These are phyloP conservation scores for Erythrobasidium yunnanense DNA, from an alignment of 768 basidiomycete genomes.

Conservation along the genomic window DNA sequence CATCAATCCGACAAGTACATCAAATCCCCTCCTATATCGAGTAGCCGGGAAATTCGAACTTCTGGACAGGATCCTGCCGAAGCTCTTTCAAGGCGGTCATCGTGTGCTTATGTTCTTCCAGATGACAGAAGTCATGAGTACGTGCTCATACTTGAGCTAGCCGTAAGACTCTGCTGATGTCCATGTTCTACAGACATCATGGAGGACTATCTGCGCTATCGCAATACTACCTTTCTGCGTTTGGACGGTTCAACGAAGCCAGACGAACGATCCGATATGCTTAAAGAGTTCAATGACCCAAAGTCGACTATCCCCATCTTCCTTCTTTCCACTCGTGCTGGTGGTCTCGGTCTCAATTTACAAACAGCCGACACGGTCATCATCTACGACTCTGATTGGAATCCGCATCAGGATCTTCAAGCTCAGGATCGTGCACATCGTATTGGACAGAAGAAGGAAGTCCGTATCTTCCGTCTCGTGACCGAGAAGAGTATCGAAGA, in stretches of 20 bases:
- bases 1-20: slow-evolving; percentile 72
- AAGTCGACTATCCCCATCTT: slow-evolving; percentile 53
- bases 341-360: slow-evolving; percentile 77
- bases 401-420: slow-evolving; percentile 97
- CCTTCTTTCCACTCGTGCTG: slow-evolving; percentile 67
- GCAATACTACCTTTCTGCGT: slow-evolving; percentile 77
- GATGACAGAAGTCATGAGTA: slow-evolving; percentile 90
- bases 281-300: slow-evolving; percentile 77
- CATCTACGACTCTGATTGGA: slow-evolving; percentile 59
- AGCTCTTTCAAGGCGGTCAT: slow-evolving; percentile 84
- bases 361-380: slow-evolving; percentile 94
- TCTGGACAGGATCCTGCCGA: slow-evolving; percentile 79
- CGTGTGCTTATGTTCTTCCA: slow-evolving; percentile 99
- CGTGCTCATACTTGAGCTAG: slow-evolving; percentile 53
- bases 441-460: slow-evolving; percentile 97
- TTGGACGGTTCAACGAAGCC: slow-evolving; percentile 82
- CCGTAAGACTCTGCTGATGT: slow-evolving; percentile 58
- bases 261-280: slow-evolving; percentile 68
- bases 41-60: slow-evolving; percentile 89
- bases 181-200: slow-evolving; percentile 64
- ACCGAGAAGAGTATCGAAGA: slow-evolving; percentile 98
- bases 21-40: slow-evolving; percentile 52
- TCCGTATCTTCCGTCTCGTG: slow-evolving; percentile 90
- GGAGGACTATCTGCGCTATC: slow-evolving; percentile 56
- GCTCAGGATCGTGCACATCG: slow-evolving; percentile 95